Percentiles rank a stretch among this genome's conserved stretches.
Evolutionary conservation across 2,329 filamentous ascomycete genomes (phyloP).

Genomic region (Cladophialophora carrionii): DNA sequence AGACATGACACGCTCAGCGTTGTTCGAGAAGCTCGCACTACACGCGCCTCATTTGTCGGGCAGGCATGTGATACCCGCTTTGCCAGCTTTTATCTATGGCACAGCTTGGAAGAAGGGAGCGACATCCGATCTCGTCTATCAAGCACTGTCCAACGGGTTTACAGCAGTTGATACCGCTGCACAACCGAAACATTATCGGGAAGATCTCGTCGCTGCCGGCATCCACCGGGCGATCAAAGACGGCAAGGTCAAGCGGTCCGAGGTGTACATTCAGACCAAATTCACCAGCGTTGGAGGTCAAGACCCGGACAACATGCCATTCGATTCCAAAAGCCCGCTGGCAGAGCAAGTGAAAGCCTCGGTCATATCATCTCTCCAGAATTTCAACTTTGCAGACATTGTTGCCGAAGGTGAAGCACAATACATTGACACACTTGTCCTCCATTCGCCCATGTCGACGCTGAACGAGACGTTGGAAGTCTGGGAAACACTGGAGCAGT

Average conservation of each 20-base stretch:
- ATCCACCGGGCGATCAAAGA: constrained; percentile 64
- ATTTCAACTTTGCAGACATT: constrained; percentile 43
- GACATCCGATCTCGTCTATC: constrained; percentile 68
- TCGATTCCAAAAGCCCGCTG: constrained; percentile 62
- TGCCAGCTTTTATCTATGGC: constrained; percentile 65
- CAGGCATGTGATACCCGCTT: constrained; percentile 38
- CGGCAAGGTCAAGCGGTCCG: constrained; percentile 60
- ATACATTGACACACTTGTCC: constrained; percentile 63
- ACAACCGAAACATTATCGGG: constrained; percentile 77
- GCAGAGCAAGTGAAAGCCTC: constrained; percentile 69
- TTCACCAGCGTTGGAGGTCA: constrained; percentile 70
- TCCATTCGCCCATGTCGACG: constrained; percentile 61
- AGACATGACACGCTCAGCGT: constrained; percentile 30
- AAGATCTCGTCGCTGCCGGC: constrained; percentile 69
- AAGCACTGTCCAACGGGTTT: constrained; percentile 70
- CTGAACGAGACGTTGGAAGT: constrained; percentile 61
- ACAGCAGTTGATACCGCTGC: constrained; percentile 73
- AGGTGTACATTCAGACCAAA: constrained; percentile 81
- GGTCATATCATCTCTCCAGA: constrained; percentile 66
- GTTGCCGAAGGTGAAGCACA: constrained; percentile 41
- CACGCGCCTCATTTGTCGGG: constrained; percentile 28
- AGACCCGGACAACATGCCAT: constrained; percentile 64
- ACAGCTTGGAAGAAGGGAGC: constrained; percentile 82
- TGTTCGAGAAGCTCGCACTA: constrained; percentile 34
- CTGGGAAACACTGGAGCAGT: constrained; percentile 68